Conservation (phyloP, 2,329 filamentous ascomycete species). For the Fusarium bulbicola region DNA sequence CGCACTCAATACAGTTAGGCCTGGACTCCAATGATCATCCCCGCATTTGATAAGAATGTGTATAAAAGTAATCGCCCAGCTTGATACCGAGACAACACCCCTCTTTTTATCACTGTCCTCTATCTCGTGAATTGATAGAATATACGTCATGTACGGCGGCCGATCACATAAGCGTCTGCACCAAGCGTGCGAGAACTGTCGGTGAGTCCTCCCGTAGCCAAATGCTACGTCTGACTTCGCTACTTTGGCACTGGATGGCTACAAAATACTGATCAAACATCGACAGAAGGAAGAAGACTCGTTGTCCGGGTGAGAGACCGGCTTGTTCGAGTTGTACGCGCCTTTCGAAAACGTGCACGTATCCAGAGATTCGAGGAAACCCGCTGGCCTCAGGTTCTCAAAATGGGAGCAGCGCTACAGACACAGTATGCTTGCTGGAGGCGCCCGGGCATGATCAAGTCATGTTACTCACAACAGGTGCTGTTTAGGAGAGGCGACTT, state of each 20-base stretch:
- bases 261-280: background rate
- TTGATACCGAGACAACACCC: background rate
- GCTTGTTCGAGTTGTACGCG: background rate
- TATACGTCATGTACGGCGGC: background rate
- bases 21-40: background rate
- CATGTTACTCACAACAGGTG: background rate
- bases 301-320: background rate
- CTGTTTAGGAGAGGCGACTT: background rate
- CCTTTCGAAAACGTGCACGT: background rate
- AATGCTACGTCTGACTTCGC: too few relatives aligned
- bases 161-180: background rate
- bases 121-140: background rate
- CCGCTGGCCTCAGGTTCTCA: too few relatives aligned
- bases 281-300: background rate
- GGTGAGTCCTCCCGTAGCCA: background rate
- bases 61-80: background rate
- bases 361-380: background rate
- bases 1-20: background rate
- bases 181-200: constrained; percentile 1
- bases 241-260: fast-evolving
- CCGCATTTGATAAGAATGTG: background rate
- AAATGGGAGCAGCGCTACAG: background rate
- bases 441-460: background rate
- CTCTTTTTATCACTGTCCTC: background rate
- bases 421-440: background rate